Conservation (phyloP, 192 early-diverging fungal species). For the Chytriomyces sp. region DNA sequence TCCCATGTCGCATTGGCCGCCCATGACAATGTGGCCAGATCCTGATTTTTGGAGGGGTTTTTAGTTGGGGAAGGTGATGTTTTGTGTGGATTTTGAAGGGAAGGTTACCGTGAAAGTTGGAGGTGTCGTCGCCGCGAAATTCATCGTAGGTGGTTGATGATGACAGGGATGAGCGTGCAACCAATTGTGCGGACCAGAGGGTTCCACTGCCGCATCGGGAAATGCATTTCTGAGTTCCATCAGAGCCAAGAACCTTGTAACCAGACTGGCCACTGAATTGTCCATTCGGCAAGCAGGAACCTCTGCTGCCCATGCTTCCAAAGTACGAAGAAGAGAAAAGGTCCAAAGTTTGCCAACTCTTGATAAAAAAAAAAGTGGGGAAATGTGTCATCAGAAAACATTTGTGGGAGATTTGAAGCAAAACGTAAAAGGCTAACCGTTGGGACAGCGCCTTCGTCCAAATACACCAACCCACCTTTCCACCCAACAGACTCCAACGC, state of each 20-base stretch:
- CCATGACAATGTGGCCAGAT: neutral
- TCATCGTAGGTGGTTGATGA: neutral
- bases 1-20: neutral
- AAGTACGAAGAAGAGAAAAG: slow-evolving; percentile 1
- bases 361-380: no score
- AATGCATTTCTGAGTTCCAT: neutral
- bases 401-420: neutral
- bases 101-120: no score
- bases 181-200: neutral
- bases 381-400: no score
- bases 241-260: neutral
- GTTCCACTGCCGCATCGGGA: neutral
- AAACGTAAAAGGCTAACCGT: neutral
- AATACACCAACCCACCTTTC: neutral
- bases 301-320: neutral
- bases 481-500: slow-evolving; percentile 3
- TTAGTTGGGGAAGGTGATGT: no score
- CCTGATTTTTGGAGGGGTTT: neutral
- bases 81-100: no score
- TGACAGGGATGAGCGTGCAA: neutral
- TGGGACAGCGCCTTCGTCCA: neutral
- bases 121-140: slow-evolving; percentile 9
- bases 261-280: slow-evolving; percentile 1
- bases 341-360: neutral
- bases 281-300: neutral